Conservation (phyloP, 495 filamentous ascomycete species). For the Podospora conica region DNA sequence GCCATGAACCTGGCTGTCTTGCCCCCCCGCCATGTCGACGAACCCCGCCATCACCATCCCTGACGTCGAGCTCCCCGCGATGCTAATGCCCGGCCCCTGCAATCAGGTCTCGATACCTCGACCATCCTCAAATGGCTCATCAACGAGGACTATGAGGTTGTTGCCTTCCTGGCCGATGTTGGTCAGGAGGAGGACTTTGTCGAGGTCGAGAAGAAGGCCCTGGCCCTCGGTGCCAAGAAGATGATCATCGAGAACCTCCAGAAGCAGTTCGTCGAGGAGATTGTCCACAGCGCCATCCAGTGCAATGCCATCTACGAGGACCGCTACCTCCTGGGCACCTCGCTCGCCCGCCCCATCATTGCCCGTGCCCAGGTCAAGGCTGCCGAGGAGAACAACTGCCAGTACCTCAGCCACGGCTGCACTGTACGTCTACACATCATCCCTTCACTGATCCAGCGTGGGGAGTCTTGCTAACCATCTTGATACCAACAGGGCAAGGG, state of each 20-base stretch:
- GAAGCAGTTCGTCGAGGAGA: constrained; percentile 74
- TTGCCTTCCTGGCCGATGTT: constrained; percentile 34
- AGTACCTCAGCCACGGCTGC: constrained; percentile 70
- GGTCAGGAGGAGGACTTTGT: constrained; percentile 39
- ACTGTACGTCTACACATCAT: constrained; percentile 39
- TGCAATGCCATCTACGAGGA: constrained; percentile 88
- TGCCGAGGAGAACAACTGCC: constrained; percentile 61
- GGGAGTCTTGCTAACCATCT: background rate
- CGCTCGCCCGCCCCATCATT: constrained; percentile 82
- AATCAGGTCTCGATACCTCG: constrained; percentile 60
- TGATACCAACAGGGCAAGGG: constrained; percentile 4
- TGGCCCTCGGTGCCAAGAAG: constrained; percentile 61
- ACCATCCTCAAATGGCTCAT: constrained; percentile 55
- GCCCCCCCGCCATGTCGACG: background rate
- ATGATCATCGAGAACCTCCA: constrained; percentile 63
- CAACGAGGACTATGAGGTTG: constrained; percentile 28
- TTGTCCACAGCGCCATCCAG: constrained; percentile 82
- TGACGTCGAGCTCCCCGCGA: background rate
- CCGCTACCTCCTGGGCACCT: constrained; percentile 71
- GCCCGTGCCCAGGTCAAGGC: constrained; percentile 66
- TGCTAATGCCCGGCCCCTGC: constrained; percentile 7
- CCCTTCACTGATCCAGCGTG: background rate
- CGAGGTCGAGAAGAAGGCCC: constrained; percentile 57
- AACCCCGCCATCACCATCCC: background rate
- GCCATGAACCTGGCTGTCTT: too few species aligned